Percentiles rank a stretch among this genome's conserved stretches.
phyloP scores from a whole-genome alignment of 768 basidiomycete species.

The Erythrobasidium yunnanense region DNA sequence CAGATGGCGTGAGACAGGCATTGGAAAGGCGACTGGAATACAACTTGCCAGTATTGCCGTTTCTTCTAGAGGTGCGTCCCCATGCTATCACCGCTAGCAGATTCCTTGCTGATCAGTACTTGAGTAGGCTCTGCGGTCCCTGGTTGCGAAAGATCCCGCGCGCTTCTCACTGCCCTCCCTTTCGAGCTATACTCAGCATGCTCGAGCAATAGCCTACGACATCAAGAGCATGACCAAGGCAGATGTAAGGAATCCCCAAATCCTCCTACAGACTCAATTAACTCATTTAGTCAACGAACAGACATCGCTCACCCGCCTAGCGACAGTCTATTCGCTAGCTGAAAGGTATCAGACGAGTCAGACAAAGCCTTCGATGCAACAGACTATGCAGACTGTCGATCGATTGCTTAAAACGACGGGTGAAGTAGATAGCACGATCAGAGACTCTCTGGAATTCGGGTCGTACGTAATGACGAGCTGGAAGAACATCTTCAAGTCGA shows the following conservation, averaged over 20 bases:
- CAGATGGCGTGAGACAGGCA: neutral
- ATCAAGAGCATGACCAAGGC: neutral
- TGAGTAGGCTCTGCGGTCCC: neutral
- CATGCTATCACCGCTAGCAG: no score
- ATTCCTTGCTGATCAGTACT: no score
- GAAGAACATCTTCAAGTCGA: slow-evolving; percentile 1
- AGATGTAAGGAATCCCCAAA: neutral
- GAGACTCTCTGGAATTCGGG: neutral
- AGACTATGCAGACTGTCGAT: neutral
- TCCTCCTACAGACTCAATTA: slow-evolving; percentile 5
- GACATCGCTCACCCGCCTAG: slow-evolving; percentile 11
- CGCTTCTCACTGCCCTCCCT: neutral
- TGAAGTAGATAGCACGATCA: neutral
- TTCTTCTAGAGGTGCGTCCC: neutral
- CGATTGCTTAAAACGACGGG: neutral
- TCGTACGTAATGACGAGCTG: neutral
- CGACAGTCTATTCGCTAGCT: slow-evolving; percentile 17
- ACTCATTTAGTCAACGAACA: slow-evolving; percentile 6
- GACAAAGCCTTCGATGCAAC: neutral
- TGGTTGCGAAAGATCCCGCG: neutral
- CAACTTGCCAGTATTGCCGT: slow-evolving; percentile 8
- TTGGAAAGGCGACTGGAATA: slow-evolving; percentile 8
- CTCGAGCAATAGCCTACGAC: neutral
- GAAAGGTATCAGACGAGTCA: slow-evolving; percentile 10
- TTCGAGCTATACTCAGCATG: neutral